Conservation (phyloP, 176 grass and related monocot genomes). For the Aegilops umbellulata region DNA sequence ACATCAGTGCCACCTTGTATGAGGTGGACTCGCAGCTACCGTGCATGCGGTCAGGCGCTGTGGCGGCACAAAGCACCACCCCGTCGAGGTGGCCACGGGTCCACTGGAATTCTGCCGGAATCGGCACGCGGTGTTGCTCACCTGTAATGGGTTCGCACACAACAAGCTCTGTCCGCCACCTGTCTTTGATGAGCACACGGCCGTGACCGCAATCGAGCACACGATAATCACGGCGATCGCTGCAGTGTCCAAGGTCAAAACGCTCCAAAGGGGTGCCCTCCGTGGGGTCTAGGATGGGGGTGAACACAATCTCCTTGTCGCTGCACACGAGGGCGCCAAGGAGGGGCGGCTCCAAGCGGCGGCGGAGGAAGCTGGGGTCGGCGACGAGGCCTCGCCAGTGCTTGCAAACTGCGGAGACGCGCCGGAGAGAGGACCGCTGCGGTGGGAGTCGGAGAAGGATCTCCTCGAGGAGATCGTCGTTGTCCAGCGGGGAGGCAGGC, state of each 20-base stretch:
- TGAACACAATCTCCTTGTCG: neutral
- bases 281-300: neutral
- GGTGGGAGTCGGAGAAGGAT: neutral
- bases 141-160: neutral
- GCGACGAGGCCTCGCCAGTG: neutral
- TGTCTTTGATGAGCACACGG: neutral
- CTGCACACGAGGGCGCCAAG: neutral
- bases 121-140: neutral
- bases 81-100: neutral
- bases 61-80: neutral
- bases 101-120: neutral
- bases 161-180: neutral
- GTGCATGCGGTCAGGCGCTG: neutral
- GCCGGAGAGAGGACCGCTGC: neutral
- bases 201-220: neutral
- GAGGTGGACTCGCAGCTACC: neutral
- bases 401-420: neutral
- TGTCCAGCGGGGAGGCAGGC: too few species aligned
- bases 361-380: neutral
- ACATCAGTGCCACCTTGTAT: neutral
- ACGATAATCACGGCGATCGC: rapidly evolving
- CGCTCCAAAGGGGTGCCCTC: neutral
- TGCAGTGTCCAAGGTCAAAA: neutral
- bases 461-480: neutral
- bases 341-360: neutral